Evolutionary conservation across 73 alveolate species (phyloP), one percentile per base, ranked within the genome.

Genomic region (Paramecium octaurelia): DNA sequence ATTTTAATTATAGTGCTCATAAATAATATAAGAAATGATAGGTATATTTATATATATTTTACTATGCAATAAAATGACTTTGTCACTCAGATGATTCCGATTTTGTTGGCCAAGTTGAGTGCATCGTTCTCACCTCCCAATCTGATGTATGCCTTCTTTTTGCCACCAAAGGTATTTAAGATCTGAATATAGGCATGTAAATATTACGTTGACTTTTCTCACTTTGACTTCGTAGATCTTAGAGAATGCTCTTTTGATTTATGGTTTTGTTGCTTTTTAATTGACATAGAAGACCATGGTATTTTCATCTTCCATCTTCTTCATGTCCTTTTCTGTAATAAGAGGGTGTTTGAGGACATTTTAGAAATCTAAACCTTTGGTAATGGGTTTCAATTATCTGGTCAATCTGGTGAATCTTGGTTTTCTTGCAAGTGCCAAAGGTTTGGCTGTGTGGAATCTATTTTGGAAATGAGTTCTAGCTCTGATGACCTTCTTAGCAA

Each of bases 301-400:
- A 93, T 96, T 96, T 92, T 94, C 93, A 95, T 96, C 97, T 94
- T 96, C 98, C 93, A 96, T 96, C 92, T 94, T 94, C 93, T 94
- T 94, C 93, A 93, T 92, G 88, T 96, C 97, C 86, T 94, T 88
- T 90, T 96, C 98, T 86, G 97, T 95, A 88, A 93, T 93, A 71
- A 96, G 90, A 27, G 98, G 98, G 93, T 95, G 84, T 94, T 93
- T 92, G 92, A 96, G 93, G 93, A 94, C 93, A 76, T 90, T 88
- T 85, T 94, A 91, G 77, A 92, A 87, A 95, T 94, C 96, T 27
- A 89, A 89, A 21, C 87, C 87, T 57, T 89, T 77, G 12, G 24
- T 54, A n/a, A 80, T 18, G 2, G 91, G 91, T 48, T 21, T 35
- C 50, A 40, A 80, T 80, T 80, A 46, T 80, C 91, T 80, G 1